Conservation (phyloP, 768 basidiomycete genomes). For the Omphalotus guepiniiformis region DNA sequence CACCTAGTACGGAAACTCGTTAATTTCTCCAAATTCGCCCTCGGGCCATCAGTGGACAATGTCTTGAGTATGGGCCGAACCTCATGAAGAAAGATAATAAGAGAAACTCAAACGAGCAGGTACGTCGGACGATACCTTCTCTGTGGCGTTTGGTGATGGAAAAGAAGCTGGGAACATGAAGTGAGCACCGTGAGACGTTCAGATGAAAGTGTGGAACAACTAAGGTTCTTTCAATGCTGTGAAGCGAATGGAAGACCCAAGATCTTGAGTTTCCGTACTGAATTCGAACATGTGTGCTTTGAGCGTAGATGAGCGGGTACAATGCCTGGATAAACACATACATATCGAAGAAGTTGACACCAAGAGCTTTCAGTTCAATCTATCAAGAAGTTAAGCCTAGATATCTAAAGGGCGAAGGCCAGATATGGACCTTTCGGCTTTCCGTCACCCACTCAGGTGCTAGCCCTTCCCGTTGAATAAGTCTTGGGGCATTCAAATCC, state of each 20-base stretch:
- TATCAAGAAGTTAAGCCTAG: conserved; percentile 22
- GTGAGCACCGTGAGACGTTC: conserved; percentile 16
- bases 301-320: conserved; percentile 9
- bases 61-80: conserved; percentile 60
- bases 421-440: conserved; percentile 67
- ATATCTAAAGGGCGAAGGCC: conserved; percentile 1
- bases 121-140: conserved; percentile 29
- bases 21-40: conserved; percentile 60
- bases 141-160: conserved; percentile 56
- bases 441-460: conserved; percentile 81
- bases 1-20: conserved; percentile 71
- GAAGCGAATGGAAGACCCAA: conserved; percentile 40
- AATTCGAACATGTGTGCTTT: conserved; percentile 10
- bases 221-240: conserved; percentile 35
- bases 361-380: conserved; percentile 76
- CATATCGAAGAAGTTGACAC: conserved; percentile 87
- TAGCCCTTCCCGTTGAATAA: conserved; percentile 72
- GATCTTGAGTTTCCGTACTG: conserved; percentile 73
- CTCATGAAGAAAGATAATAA: conserved; percentile 5
- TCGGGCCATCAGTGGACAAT: conserved; percentile 62
- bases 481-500: conserved; percentile 66
- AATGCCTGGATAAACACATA: conserved; percentile 37
- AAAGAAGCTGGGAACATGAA: conserved; percentile 40
- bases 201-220: conserved; percentile 17
- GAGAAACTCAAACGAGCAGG: background rate